Conservation (phyloP, 75 land plant genomes). For the Sequoiadendron giganteum region DNA sequence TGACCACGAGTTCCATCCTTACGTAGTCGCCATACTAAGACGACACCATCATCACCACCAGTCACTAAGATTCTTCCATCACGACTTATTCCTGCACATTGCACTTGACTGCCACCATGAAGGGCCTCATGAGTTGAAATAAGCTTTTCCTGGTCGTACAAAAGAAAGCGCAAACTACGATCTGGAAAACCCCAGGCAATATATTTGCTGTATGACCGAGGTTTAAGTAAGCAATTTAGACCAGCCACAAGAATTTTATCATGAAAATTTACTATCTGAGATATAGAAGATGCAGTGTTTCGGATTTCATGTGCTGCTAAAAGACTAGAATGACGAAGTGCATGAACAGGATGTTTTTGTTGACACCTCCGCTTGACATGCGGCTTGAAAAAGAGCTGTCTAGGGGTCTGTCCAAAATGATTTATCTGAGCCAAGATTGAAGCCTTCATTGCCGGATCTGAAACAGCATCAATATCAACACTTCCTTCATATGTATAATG, state of each 20-base stretch:
- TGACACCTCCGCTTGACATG: conserved; percentile 84
- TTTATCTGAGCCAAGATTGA: conserved; percentile 97
- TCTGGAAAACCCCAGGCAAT: conserved; percentile 97
- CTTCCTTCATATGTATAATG: conserved; percentile 98
- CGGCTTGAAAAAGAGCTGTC: conserved; percentile 92
- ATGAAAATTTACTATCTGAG: conserved; percentile 72
- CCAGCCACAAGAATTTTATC: conserved; percentile 80
- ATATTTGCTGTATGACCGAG: conserved; percentile 79
- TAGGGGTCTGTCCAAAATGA: conserved; percentile 99
- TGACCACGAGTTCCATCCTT: conserved; percentile 54
- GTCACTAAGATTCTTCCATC: conserved; percentile 89
- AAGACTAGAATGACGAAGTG: conserved; percentile 46
- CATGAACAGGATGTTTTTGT: conserved; percentile 57
- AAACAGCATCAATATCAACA: conserved; percentile 92
- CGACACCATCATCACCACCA: conserved; percentile 94
- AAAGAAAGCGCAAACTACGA: conserved; percentile 81
- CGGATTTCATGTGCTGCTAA: conserved; percentile 73
- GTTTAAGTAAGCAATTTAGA: conserved; percentile 74
- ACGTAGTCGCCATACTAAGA: conserved; percentile 79
- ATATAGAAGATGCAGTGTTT: conserved; percentile 53
- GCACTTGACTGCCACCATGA: conserved; percentile 90
- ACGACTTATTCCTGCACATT: conserved; percentile 84
- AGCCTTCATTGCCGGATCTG: conserved; percentile 97
- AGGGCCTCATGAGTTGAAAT: conserved; percentile 96
- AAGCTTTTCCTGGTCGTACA: conserved; percentile 93